Evolutionary conservation across 192 early-diverging fungal species (phyloP).

Genomic region (Coemansia sp.): DNA sequence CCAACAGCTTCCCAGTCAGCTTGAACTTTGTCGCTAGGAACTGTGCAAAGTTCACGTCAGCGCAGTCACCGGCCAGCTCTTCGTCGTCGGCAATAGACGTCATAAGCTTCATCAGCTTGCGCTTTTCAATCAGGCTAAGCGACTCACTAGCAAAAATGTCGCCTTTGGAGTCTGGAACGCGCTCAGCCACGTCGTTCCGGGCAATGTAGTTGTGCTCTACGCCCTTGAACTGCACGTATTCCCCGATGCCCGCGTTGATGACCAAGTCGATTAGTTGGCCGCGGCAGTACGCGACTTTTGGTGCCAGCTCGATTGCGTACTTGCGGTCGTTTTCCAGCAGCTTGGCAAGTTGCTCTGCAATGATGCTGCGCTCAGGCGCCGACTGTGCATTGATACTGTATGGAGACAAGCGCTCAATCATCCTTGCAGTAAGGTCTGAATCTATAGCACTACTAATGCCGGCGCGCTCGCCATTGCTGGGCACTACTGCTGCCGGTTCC

Average conservation of each 20-base stretch:
- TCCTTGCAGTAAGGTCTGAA: not conserved
- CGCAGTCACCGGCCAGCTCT: slow-evolving; percentile 6
- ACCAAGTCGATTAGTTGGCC: slow-evolving; percentile 76
- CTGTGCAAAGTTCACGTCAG: slow-evolving; percentile 16
- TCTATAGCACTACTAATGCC: not conserved
- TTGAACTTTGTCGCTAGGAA: slow-evolving; percentile 62
- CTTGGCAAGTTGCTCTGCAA: not conserved
- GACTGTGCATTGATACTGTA: not conserved
- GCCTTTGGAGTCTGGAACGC: slow-evolving; percentile 88
- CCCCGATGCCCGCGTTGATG: slow-evolving; percentile 75
- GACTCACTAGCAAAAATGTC: slow-evolving; percentile 85
- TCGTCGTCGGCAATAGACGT: slow-evolving; percentile 61
- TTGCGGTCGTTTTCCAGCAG: slow-evolving; percentile 23
- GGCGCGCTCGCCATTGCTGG: not conserved
- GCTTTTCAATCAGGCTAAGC: slow-evolving; percentile 81
- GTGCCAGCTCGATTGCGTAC: slow-evolving; percentile 42
- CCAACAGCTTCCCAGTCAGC: slow-evolving; percentile 64
- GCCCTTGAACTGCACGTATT: slow-evolving; percentile 88
- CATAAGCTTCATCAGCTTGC: slow-evolving; percentile 90
- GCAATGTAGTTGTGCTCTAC: slow-evolving; percentile 70
- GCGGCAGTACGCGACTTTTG: slow-evolving; percentile 67
- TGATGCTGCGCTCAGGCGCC: not conserved
- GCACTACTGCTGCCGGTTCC: not conserved
- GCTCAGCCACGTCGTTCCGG: slow-evolving; percentile 47
- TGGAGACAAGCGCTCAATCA: not conserved